phyloP scores from a whole-genome alignment of 75 land plant species.

The Sequoiadendron giganteum region DNA sequence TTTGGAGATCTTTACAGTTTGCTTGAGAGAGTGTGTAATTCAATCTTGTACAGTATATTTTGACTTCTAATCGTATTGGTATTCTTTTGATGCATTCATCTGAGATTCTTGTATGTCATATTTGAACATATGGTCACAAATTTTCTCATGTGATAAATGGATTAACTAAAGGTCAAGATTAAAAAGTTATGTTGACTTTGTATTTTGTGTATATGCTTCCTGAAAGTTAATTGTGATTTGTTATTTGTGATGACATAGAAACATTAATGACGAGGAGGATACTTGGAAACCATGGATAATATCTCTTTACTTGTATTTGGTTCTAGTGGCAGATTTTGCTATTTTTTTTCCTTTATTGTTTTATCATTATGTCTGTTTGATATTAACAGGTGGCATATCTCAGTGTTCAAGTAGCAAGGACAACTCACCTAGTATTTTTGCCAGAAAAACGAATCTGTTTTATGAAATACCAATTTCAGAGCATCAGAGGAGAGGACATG shows the following conservation, averaged over 20 bases:
- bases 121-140: background rate
- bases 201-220: background rate
- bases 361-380: background rate
- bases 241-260: background rate
- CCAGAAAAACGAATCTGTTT: conserved; percentile 6
- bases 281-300: background rate
- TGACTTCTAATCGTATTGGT: background rate
- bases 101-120: background rate
- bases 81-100: background rate
- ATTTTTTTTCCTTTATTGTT: background rate
- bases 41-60: background rate
- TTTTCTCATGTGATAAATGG: background rate
- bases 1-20: background rate
- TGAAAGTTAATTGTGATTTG: background rate
- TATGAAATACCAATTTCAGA: background rate
- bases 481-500: background rate
- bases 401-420: conserved; percentile 9
- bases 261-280: background rate
- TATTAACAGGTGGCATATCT: background rate
- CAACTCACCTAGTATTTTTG: background rate
- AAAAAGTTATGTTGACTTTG: background rate
- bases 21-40: background rate
- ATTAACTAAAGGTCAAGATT: background rate
- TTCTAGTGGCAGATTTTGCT: background rate
- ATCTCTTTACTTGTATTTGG: background rate